Evolutionary conservation across 768 basidiomycete genomes (phyloP).

Genomic region (Pilatotrama ljubarskyi): DNA sequence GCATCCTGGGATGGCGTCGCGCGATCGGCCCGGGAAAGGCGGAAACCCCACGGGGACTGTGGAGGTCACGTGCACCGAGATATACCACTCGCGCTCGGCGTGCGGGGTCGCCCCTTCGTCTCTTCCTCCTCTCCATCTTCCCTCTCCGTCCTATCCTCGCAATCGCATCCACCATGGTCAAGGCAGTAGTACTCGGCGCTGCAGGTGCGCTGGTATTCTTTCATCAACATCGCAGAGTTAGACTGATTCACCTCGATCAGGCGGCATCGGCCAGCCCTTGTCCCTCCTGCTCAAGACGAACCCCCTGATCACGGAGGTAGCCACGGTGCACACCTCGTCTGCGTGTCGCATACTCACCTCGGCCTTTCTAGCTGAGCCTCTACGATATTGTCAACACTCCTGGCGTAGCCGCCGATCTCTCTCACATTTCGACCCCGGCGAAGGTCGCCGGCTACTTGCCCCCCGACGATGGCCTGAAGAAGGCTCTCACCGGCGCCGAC

Average conservation of each 20-base stretch:
- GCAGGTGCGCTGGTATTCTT: slow-evolving; percentile 54
- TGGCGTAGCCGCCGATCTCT: slow-evolving; percentile 93
- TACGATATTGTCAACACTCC: slow-evolving; percentile 99
- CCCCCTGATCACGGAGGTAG: slow-evolving; percentile 75
- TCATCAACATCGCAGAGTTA: neutral
- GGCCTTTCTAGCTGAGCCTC: slow-evolving; percentile 62
- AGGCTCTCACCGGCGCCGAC: slow-evolving; percentile 81
- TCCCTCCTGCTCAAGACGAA: slow-evolving; percentile 89
- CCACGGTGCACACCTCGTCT: neutral
- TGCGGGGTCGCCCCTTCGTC: neutral
- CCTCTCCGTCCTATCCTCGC: slow-evolving; percentile 10
- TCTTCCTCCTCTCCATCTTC: neutral
- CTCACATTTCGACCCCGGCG: slow-evolving; percentile 89
- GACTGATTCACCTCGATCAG: slow-evolving; percentile 39
- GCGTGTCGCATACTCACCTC: neutral
- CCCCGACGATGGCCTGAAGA: slow-evolving; percentile 79
- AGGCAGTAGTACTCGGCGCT: slow-evolving; percentile 96
- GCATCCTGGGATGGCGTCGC: slow-evolving; percentile 1
- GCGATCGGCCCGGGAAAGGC: slow-evolving; percentile 6
- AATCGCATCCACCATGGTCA: slow-evolving; percentile 46
- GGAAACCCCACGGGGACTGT: slow-evolving; percentile 9
- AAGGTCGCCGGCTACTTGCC: slow-evolving; percentile 82
- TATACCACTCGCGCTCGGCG: slow-evolving; percentile 11
- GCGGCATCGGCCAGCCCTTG: slow-evolving; percentile 96
- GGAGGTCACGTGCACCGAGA: slow-evolving; percentile 20